Conservation (phyloP, 257 asterid species). For the Capsicum chinense region DNA sequence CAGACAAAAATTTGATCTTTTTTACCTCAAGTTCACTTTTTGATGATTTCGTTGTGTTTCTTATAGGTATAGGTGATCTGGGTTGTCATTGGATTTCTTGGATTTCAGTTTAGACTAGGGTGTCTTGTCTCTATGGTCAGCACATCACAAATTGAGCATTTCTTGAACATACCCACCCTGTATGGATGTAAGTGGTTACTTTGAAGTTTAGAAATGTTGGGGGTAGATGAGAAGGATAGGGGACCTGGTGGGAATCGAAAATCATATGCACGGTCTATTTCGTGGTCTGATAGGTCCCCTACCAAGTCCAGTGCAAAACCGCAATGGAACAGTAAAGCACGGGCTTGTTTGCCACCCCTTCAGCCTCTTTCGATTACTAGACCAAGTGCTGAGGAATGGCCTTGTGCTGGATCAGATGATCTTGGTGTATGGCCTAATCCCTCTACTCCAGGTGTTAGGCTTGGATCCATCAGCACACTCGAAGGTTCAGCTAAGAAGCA, state of each 20-base stretch:
- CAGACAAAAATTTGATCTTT: constrained; percentile 29
- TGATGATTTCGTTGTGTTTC: constrained; percentile 32
- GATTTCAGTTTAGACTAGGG: constrained; percentile 23
- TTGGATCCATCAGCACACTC: constrained; percentile 54
- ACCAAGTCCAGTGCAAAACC: constrained; percentile 60
- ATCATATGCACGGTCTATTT: constrained; percentile 67
- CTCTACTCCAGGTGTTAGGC: constrained; percentile 72
- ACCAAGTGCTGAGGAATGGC: constrained; percentile 82
- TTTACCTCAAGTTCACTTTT: constrained; percentile 14
- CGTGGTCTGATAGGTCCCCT: constrained; percentile 80
- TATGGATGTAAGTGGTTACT: constrained; percentile 45
- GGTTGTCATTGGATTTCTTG: constrained; percentile 24
- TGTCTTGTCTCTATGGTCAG: not conserved
- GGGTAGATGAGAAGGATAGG: constrained; percentile 45
- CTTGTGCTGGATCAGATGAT: constrained; percentile 88
- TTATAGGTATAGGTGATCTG: constrained; percentile 21
- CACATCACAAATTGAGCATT: constrained; percentile 31
- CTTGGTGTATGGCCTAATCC: constrained; percentile 85
- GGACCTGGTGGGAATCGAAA: constrained; percentile 49
- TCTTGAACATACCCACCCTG: constrained; percentile 36
- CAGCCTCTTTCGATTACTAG: constrained; percentile 81
- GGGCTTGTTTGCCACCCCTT: constrained; percentile 93
- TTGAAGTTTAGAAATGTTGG: constrained; percentile 46
- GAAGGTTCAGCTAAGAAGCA: constrained; percentile 48
- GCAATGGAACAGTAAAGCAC: constrained; percentile 82